A percentile compares a stretch with the other conserved stretches of the same genome.
Evolutionary conservation across 2,329 filamentous ascomycete genomes (phyloP).

Genomic region (Seiridium unicorne): DNA sequence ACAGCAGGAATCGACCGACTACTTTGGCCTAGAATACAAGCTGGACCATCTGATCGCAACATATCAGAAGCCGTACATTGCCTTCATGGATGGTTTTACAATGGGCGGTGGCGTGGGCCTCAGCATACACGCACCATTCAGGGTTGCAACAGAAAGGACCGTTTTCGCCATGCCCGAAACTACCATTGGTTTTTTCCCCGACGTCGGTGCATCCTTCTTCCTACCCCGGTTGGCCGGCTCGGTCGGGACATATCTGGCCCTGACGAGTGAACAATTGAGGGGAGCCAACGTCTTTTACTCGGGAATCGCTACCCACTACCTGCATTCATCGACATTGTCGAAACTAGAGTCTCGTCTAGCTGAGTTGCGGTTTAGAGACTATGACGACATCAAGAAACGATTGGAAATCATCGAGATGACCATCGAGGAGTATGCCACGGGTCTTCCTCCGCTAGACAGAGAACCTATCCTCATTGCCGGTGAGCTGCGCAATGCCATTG

Average conservation of each 20-base stretch:
- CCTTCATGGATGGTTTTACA: conserved; percentile 96
- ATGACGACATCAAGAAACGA: conserved; percentile 60
- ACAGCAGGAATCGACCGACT: conserved; percentile 73
- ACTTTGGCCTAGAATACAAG: conserved; percentile 94
- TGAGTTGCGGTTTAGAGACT: conserved; percentile 85
- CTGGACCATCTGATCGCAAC: conserved; percentile 94
- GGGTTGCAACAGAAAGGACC: conserved; percentile 94
- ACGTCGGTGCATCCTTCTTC: conserved; percentile 96
- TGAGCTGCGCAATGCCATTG: conserved; percentile 74
- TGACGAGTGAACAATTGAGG: conserved; percentile 81
- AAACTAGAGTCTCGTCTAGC: conserved; percentile 81
- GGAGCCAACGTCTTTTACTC: conserved; percentile 88
- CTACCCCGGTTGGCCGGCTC: conserved; percentile 83
- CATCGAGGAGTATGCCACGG: conserved; percentile 88
- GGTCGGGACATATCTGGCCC: conserved; percentile 86
- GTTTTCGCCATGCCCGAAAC: conserved; percentile 99
- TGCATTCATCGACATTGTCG: conserved; percentile 85
- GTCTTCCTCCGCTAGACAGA: conserved; percentile 65
- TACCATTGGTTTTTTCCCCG: conserved; percentile 97
- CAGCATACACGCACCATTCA: conserved; percentile 90
- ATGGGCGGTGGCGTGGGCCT: conserved; percentile 98
- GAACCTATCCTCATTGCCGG: conserved; percentile 68
- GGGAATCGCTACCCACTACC: conserved; percentile 91
- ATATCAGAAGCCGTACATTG: conserved; percentile 88
- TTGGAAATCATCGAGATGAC: conserved; percentile 77